Evolutionary conservation across 768 basidiomycete genomes (phyloP), one percentile per base, ranked within the genome.

Genomic region (Rhizopogon rudus): DNA sequence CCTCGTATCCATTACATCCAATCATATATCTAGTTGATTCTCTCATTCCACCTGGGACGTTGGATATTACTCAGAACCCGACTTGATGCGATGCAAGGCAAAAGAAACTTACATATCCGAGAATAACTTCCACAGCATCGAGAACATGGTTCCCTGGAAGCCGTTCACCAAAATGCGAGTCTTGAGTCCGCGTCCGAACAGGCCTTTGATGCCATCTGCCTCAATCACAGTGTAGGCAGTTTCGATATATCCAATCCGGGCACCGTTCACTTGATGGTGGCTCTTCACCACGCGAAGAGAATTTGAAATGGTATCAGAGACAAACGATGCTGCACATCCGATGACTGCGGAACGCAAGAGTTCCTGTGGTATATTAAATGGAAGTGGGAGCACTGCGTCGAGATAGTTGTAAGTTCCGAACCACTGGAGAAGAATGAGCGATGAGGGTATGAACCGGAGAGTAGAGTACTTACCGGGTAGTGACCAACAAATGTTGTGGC

Each of bases 401-500:
- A 97, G 83, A 65, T 76, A 88, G 69, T 95, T 95, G 77, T 95
- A 95, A 3, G 87, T 91, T 10, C 74, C 80, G 63, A 91, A 92
- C 91, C 91, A 93, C 79, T 88, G 61, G 41, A 62, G 68, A 52
- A 68, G 55, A 20, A n/a, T 41, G 35, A 13, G 45, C 16, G 29
- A 40, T 20, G 13, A 20, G 53, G 40, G 14, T 43, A 44, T 16
- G 40, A 40, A 3, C 33, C 8, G 57, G 35, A 33, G 57, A n/a
- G 28, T 48, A 33, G 57, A n/a, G 28, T 46, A 71, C 79, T 10
- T 63, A 88, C 87, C 1, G 92, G 92, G 60, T 91, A 97, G 70
- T 93, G 82, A 0, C 95, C 95, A 10, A 93, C 93, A 60, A 97
- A 94, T 0, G 93, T 96, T 2, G 94, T 95, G 5, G 86, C 93